These are phyloP conservation scores for Sordariomycetes sp. DNA, from an alignment of 2,329 filamentous ascomycete species.

Conservation along the genomic window DNA sequence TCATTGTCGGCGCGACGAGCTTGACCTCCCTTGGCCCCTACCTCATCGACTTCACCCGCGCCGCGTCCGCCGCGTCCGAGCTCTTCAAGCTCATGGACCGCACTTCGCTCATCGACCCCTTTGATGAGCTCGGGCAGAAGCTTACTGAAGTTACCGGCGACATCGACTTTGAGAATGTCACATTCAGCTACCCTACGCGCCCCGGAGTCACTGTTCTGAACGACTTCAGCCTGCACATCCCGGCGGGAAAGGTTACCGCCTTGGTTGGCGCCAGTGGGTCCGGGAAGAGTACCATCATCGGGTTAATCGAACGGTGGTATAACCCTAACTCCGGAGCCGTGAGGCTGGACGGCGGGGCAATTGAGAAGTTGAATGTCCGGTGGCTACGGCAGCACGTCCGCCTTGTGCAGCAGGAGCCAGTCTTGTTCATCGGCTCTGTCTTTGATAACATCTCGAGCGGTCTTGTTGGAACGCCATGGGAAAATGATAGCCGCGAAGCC, in stretches of 20 bases:
- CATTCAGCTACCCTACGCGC: slow-evolving; percentile 43
- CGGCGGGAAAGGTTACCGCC: slow-evolving; percentile 33
- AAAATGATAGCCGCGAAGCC: slow-evolving; percentile 23
- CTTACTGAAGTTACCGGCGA: slow-evolving; percentile 18
- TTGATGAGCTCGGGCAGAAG: slow-evolving; percentile 20
- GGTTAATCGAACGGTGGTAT: slow-evolving; percentile 47
- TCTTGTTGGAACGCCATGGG: slow-evolving; percentile 22
- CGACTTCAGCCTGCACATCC: slow-evolving; percentile 25
- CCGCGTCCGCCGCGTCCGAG: slow-evolving; percentile 28
- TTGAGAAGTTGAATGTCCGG: slow-evolving; percentile 14
- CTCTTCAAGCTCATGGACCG: slow-evolving; percentile 34
- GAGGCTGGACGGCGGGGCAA: slow-evolving; percentile 14
- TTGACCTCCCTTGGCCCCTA: slow-evolving; percentile 32
- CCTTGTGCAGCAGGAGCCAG: slow-evolving; percentile 20
- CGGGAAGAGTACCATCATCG: slow-evolving; percentile 45
- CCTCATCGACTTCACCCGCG: slow-evolving; percentile 28
- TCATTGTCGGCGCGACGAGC: slow-evolving; percentile 29
- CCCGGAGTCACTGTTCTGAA: slow-evolving; percentile 31
- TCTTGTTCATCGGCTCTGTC: slow-evolving; percentile 34
- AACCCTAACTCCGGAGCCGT: slow-evolving; percentile 17
- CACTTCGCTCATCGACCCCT: slow-evolving; percentile 25
- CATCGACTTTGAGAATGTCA: slow-evolving; percentile 32
- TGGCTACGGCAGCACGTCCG: slow-evolving; percentile 18
- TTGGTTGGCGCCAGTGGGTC: slow-evolving; percentile 44
- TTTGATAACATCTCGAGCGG: slow-evolving; percentile 34